These are phyloP conservation scores for Solanum tarapatanum DNA, from an alignment of 257 asterid genomes.

Conservation along the genomic window DNA sequence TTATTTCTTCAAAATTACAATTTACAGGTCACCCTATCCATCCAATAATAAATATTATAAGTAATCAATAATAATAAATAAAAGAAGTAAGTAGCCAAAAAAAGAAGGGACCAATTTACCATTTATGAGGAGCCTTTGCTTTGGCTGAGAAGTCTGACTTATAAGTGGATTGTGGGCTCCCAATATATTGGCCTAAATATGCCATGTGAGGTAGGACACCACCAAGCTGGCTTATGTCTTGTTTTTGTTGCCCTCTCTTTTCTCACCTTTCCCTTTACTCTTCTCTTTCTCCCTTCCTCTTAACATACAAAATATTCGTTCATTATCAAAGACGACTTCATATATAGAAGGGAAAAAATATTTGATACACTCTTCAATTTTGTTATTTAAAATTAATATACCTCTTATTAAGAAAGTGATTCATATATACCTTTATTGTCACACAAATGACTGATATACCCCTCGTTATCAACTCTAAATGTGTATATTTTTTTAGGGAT, in stretches of 20 bases:
- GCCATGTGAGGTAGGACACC: conserved; percentile 80
- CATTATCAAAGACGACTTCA: background rate
- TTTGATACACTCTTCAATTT: accelerated
- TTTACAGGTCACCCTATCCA: background rate
- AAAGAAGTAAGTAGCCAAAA: background rate
- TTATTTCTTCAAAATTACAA: background rate
- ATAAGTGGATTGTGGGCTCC: conserved; percentile 21
- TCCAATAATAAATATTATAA: background rate
- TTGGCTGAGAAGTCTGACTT: conserved; percentile 17
- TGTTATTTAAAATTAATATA: too few species aligned
- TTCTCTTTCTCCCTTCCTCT: background rate
- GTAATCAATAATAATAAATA: background rate
- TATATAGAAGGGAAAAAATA: accelerated
- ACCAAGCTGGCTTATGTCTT: conserved; percentile 54
- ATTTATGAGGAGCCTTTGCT: conserved; percentile 3
- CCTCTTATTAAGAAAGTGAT: too few species aligned
- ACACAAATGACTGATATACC: too few species aligned
- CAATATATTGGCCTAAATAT: background rate
- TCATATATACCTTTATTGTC: too few species aligned
- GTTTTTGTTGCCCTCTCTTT: conserved; percentile 17
- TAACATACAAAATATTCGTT: background rate
- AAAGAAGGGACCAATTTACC: background rate
- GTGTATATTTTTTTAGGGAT: background rate
- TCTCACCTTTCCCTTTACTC: conserved; percentile 2
- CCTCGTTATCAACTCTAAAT: too few species aligned